phyloP scores from a whole-genome alignment of 352 stramenopile genomes.

The Phytophthora pistaciae region DNA sequence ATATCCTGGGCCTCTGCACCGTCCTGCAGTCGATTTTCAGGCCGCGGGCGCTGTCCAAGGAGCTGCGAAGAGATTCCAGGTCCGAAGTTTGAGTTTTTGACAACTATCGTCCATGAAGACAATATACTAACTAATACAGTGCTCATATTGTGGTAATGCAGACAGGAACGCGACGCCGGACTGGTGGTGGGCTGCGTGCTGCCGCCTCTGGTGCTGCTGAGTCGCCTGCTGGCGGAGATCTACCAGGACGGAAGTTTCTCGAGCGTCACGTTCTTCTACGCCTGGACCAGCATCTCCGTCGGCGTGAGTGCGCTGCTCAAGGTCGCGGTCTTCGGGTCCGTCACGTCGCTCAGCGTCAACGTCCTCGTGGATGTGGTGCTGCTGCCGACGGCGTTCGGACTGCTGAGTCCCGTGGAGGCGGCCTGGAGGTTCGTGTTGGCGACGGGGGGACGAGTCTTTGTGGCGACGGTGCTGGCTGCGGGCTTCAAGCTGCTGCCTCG shows the following conservation, averaged over 20 bases:
- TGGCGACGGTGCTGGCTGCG: conserved; percentile 43
- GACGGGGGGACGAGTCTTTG: conserved; percentile 33
- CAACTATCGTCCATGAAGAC: neutral
- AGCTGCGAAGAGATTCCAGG: conserved; percentile 28
- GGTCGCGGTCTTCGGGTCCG: conserved; percentile 38
- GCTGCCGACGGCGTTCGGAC: conserved; percentile 23
- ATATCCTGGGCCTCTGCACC: conserved; percentile 27
- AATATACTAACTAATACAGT: neutral
- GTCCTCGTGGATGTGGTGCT: conserved; percentile 46
- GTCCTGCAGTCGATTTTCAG: conserved; percentile 34
- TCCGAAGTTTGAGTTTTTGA: conserved; percentile 6
- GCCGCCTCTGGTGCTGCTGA: conserved; percentile 58
- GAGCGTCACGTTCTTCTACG: conserved; percentile 53
- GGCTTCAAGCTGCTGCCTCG: conserved; percentile 44
- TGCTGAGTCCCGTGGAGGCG: conserved; percentile 31
- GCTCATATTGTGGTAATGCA: conserved; percentile 15
- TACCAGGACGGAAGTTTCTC: conserved; percentile 27
- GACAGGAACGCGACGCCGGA: conserved; percentile 58
- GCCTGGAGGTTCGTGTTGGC: conserved; percentile 40
- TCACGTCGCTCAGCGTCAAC: conserved; percentile 34
- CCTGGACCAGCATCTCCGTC: conserved; percentile 52
- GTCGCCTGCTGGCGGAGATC: conserved; percentile 46
- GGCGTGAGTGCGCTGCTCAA: conserved; percentile 51
- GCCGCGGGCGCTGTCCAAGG: conserved; percentile 11
- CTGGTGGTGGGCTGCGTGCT: conserved; percentile 62